Base-by-base conservation (phyloP, 352 stramenopile genomes). In the Phytophthora syringae region DNA sequence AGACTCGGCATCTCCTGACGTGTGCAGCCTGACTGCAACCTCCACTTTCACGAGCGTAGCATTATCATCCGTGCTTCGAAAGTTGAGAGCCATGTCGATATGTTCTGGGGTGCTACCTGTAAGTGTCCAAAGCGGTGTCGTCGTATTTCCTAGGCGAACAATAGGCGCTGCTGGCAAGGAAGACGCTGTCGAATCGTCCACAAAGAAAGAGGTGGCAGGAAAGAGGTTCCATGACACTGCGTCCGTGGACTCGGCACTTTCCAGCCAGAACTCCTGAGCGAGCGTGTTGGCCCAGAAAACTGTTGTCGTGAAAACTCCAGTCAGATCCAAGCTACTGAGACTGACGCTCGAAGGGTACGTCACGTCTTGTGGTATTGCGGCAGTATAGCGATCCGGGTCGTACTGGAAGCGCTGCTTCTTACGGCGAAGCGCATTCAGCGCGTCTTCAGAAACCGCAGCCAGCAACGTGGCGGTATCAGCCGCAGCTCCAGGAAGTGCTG, bases 41-140 rank as follows among this genome's bases (percentile, higher is more conserved):
- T 87, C 78, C 0, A 89, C 67, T 34, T 73, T 84, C 5, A 89
- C 65, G 15, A 66, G 52, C n/a, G 78, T 89, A 9, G 67, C 60
- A 18, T 85, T 84, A 52, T 83, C 66, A 18, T 74, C 64, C 0
- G 70, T 57, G 34, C 70, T 87, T 43, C 71, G 71, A 7, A 87
- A 62, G 43, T 86, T 67, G 7, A 87, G 62, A 21, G 80, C 76
- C 45, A 87, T 72, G 24, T 84, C 74, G 37, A 86, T 36, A n/a
- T 49, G 65, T 20, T 60, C 61, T 21, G 37, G 13, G 48, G 51
- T 20, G 60, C 57, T 24, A 68, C 28, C 43, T 72, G 70, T 40
- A 50, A 89, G 43, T 15, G 70, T 77, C 80, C 80, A 89, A 15
- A 79, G 62, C 11, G 74, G 66, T 20, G 73, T 80, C 21, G 60